Evolutionary conservation across 345 rosid genomes (phyloP).

Genomic region (Citrus maxima): DNA sequence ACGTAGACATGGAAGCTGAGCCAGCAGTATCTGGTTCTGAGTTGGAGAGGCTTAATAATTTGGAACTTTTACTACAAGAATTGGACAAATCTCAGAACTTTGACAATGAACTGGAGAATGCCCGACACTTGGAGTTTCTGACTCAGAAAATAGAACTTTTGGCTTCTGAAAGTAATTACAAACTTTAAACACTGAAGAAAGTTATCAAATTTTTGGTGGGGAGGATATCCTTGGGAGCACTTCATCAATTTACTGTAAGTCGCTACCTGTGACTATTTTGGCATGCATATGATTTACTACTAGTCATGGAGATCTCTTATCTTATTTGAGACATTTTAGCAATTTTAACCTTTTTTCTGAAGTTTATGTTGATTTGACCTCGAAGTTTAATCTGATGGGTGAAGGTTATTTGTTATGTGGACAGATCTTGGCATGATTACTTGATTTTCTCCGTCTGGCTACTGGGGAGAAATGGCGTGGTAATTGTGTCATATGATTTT

Average conservation of each 20-base stretch:
- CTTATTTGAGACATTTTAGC: neutral
- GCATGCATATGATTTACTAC: neutral
- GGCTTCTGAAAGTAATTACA: conserved; percentile 33
- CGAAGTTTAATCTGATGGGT: neutral
- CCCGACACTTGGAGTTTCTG: conserved; percentile 44
- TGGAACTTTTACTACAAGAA: conserved; percentile 42
- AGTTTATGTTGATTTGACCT: neutral
- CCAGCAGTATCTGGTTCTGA: conserved; percentile 27
- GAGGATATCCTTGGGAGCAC: neutral
- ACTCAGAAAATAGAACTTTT: conserved; percentile 53
- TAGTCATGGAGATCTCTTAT: neutral
- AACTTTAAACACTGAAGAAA: neutral
- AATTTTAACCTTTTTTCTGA: neutral
- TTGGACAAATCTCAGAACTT: conserved; percentile 42
- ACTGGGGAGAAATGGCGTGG: neutral
- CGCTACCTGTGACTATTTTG: no score
- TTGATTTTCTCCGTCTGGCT: neutral
- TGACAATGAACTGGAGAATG: conserved; percentile 39
- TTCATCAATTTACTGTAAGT: neutral
- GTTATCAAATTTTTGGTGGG: neutral
- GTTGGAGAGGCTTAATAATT: conserved; percentile 28
- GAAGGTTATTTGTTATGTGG: neutral
- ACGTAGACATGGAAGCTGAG: conserved; percentile 30
- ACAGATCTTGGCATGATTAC: neutral
- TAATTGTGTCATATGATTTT: neutral